Percentiles rank a stretch among this genome's conserved stretches.
These are phyloP conservation scores for Lippia alba DNA, from an alignment of 305 asterid species.

Conservation along the genomic window DNA sequence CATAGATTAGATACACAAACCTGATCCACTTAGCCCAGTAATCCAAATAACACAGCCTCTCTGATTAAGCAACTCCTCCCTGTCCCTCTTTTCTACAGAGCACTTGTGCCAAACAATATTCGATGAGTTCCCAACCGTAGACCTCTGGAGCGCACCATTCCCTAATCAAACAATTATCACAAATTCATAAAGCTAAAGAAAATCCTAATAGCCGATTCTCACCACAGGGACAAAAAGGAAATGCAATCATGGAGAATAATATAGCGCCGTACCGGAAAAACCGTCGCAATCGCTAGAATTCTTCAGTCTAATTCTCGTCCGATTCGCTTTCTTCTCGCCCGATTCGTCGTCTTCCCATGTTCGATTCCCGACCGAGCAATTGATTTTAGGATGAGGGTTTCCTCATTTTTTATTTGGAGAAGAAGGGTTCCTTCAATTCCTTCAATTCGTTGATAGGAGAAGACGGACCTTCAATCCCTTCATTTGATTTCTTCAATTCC, in stretches of 20 bases:
- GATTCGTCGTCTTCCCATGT: too few relatives aligned
- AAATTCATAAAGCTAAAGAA: conserved; percentile 12
- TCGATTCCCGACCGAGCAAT: too few relatives aligned
- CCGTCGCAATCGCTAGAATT: too few relatives aligned
- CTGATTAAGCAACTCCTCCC: conserved; percentile 88
- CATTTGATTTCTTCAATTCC: too few relatives aligned
- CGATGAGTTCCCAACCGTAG: conserved; percentile 68
- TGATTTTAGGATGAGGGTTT: too few relatives aligned
- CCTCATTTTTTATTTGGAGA: too few relatives aligned
- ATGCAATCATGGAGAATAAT: not conserved
- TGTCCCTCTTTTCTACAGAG: conserved; percentile 74
- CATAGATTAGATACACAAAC: conserved; percentile 52
- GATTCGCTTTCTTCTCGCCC: too few relatives aligned
- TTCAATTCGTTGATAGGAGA: too few relatives aligned
- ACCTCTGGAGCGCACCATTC: conserved; percentile 43
- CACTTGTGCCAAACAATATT: conserved; percentile 94
- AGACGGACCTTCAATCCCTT: too few relatives aligned
- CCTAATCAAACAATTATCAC: conserved; percentile 46
- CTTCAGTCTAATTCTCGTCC: too few relatives aligned
- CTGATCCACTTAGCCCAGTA: conserved; percentile 99
- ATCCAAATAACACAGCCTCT: conserved; percentile 98
- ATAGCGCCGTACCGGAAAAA: conserved; percentile 46
- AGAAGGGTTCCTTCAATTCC: too few relatives aligned
- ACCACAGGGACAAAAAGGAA: conserved; percentile 27
- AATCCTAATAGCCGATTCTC: not conserved